These are phyloP conservation scores for Microstroma glucosiphilum DNA, from an alignment of 1,284 basidiomycete genomes.

Conservation along the genomic window DNA sequence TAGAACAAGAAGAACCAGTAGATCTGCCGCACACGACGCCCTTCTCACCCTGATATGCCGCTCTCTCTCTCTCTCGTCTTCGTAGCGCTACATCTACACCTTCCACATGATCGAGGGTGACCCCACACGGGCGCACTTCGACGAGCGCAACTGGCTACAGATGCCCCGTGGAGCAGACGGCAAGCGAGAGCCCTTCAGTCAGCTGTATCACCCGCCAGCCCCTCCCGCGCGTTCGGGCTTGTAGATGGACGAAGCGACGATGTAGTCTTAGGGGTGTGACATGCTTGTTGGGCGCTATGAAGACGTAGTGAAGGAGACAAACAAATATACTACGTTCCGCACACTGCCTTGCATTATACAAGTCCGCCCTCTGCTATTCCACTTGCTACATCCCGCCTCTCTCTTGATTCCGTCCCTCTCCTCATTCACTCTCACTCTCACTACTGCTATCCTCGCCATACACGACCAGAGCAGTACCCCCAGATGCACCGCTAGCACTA, in stretches of 20 bases:
- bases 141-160: conserved; percentile 39
- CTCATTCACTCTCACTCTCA: conserved; percentile 4
- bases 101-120: conserved; percentile 46
- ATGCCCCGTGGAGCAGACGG: conserved; percentile 13
- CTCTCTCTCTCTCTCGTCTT: conserved; percentile 3
- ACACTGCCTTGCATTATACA: background rate
- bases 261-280: background rate
- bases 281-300: background rate
- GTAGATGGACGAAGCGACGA: background rate
- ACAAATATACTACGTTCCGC: background rate
- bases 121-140: conserved; percentile 20
- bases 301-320: background rate
- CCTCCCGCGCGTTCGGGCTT: background rate
- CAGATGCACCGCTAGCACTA: conserved; percentile 7
- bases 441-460: conserved; percentile 36
- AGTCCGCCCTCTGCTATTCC: background rate
- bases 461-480: conserved; percentile 40
- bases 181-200: conserved; percentile 22
- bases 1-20: background rate
- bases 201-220: conserved; percentile 19
- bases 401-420: background rate
- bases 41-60: background rate
- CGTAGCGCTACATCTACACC: conserved; percentile 37
- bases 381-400: background rate
- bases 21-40: background rate